Conservation (phyloP, 768 basidiomycete genomes). For the Lactarius evosmus region DNA sequence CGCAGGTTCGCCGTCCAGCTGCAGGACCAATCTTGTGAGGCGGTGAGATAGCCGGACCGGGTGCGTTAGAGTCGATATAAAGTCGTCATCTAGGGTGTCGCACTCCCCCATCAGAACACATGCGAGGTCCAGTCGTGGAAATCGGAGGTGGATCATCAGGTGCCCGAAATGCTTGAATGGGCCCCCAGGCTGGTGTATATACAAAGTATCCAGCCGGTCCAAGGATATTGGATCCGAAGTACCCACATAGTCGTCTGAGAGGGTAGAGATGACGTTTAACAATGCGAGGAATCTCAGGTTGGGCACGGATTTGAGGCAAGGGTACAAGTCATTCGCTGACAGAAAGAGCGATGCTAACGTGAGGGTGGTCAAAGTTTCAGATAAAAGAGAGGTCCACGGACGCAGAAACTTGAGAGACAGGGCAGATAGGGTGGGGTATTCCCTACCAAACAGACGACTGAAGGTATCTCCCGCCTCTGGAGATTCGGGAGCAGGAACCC, state of each 20-base stretch:
- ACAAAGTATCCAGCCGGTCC: conserved; percentile 8
- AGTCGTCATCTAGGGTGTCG: conserved; percentile 14
- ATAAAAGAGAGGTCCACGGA: conserved; percentile 8
- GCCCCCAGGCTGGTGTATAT: conserved; percentile 16
- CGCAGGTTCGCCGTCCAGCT: conserved; percentile 17
- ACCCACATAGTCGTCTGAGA: conserved; percentile 15
- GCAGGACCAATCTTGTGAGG: conserved; percentile 6
- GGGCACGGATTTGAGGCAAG: conserved; percentile 12
- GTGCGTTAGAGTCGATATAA: neutral
- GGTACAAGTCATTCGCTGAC: conserved; percentile 18
- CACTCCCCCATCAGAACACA: conserved; percentile 19
- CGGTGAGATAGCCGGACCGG: conserved; percentile 6
- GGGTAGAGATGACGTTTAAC: conserved; percentile 7
- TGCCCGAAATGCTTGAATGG: conserved; percentile 15
- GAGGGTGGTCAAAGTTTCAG: conserved; percentile 12
- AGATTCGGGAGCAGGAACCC: neutral
- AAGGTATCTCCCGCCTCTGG: conserved; percentile 2
- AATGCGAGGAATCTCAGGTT: conserved; percentile 15
- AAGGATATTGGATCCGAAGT: conserved; percentile 2
- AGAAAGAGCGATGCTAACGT: conserved; percentile 9
- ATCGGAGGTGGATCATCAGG: conserved; percentile 14
- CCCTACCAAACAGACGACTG: neutral
- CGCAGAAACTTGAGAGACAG: conserved; percentile 11
- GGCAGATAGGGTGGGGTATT: neutral
- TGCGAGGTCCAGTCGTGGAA: conserved; percentile 7